These are phyloP conservation scores for Calonectria pseudoturangicola DNA, from an alignment of 2,329 filamentous ascomycete species.

Conservation along the genomic window DNA sequence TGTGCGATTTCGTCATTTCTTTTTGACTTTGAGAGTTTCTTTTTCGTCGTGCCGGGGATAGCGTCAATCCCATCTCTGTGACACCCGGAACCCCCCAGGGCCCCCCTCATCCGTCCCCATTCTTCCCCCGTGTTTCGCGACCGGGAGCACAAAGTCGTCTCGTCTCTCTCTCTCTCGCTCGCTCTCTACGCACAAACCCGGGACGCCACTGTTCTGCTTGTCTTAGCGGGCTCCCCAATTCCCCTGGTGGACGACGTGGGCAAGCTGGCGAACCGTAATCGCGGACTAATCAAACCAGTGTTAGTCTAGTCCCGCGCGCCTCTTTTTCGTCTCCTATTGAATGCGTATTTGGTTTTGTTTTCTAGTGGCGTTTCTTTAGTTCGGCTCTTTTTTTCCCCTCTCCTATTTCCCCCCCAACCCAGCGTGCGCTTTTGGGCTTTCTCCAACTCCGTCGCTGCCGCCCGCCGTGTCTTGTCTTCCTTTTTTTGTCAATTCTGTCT, in stretches of 20 bases:
- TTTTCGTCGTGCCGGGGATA: neutral
- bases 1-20: slow-evolving; percentile 10
- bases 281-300: slow-evolving; percentile 23
- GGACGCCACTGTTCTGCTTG: too few species aligned
- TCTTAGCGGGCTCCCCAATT: too few species aligned
- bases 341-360: neutral
- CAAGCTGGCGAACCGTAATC: slow-evolving; percentile 17
- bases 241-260: neutral
- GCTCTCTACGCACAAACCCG: too few species aligned
- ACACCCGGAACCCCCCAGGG: too few species aligned
- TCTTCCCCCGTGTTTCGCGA: slow-evolving; percentile 3
- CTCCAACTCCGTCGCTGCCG: neutral
- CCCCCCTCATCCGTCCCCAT: neutral
- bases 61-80: neutral
- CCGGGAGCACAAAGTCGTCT: too few species aligned
- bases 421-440: too few species aligned
- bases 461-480: neutral
- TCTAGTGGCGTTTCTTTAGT: slow-evolving; percentile 8
- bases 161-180: too few species aligned
- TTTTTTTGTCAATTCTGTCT: too few species aligned
- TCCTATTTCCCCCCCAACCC: neutral
- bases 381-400: neutral
- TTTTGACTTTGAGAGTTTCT: slow-evolving; percentile 7
- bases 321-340: slow-evolving; percentile 27
- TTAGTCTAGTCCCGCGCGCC: slow-evolving; percentile 23